These are phyloP conservation scores for Diplodia seriata DNA, from an alignment of 2,329 filamentous ascomycete genomes.

Conservation along the genomic window DNA sequence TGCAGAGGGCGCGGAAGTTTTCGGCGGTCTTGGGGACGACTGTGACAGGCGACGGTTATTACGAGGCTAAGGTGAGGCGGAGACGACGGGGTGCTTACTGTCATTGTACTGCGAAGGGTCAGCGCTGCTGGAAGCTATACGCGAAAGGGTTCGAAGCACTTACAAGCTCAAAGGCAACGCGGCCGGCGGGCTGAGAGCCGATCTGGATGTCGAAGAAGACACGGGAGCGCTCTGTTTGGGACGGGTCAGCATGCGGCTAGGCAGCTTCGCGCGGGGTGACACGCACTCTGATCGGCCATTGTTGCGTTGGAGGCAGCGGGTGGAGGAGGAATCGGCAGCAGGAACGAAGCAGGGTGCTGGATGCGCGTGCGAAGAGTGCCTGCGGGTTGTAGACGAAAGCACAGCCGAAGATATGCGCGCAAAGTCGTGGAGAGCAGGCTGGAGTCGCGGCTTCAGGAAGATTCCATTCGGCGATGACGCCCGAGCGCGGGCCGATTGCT, in stretches of 20 bases:
- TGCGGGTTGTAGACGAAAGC: background rate
- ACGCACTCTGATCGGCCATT: conserved; percentile 31
- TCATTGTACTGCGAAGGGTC: conserved; percentile 51
- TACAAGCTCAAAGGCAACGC: conserved; percentile 85
- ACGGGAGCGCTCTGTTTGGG: conserved; percentile 66
- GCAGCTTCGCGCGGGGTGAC: background rate
- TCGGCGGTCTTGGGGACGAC: conserved; percentile 94
- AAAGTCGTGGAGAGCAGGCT: conserved; percentile 23
- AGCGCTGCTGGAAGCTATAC: background rate
- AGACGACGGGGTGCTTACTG: conserved; percentile 38
- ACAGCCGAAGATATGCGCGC: conserved; percentile 18
- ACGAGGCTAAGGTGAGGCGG: conserved; percentile 31
- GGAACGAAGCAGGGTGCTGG: too few relatives aligned
- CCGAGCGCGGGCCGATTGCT: conserved; percentile 10
- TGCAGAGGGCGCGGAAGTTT: conserved; percentile 94
- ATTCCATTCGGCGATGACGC: conserved; percentile 29
- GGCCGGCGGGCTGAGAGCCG: conserved; percentile 73
- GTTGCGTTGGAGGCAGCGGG: background rate
- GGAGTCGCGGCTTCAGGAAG: conserved; percentile 32
- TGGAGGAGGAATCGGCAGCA: background rate
- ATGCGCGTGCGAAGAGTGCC: background rate
- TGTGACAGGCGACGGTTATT: conserved; percentile 33
- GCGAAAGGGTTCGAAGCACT: conserved; percentile 41
- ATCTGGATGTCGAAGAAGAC: conserved; percentile 95
- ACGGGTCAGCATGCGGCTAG: conserved; percentile 5